Percentiles rank a stretch among this genome's conserved stretches.
phyloP scores from a whole-genome alignment of 1,284 basidiomycete genomes.

The Irpex sp. region DNA sequence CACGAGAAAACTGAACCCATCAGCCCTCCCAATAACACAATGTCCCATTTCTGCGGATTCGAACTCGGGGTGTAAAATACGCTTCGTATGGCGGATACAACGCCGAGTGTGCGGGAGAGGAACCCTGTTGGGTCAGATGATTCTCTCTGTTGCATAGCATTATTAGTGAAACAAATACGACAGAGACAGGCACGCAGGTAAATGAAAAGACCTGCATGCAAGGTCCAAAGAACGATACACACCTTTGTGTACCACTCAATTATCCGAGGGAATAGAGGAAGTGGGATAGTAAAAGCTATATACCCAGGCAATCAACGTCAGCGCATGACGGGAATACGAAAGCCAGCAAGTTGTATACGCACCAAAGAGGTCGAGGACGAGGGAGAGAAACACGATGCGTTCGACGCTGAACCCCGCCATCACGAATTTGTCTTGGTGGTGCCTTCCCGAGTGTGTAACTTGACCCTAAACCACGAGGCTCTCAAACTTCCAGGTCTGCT shows the following conservation, averaged over 20 bases:
- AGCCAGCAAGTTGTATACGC: constrained; percentile 19
- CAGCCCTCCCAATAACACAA: constrained; percentile 82
- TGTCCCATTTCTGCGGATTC: constrained; percentile 73
- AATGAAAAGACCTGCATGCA: background rate
- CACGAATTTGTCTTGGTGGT: background rate
- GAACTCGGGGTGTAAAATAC: constrained; percentile 55
- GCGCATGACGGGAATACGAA: background rate
- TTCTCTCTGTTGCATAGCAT: constrained; percentile 44
- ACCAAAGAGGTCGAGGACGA: constrained; percentile 84
- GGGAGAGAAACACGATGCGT: constrained; percentile 76
- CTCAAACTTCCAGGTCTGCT: too few relatives aligned
- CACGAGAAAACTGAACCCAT: constrained; percentile 91
- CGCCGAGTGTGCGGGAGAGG: constrained; percentile 61
- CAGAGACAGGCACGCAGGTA: background rate
- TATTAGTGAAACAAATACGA: too few relatives aligned
- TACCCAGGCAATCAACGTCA: constrained; percentile 1
- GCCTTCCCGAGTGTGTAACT: background rate
- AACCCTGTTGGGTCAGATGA: constrained; percentile 65
- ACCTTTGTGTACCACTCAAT: constrained; percentile 87
- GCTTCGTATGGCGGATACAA: constrained; percentile 61
- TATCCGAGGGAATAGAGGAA: constrained; percentile 85
- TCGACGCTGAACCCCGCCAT: constrained; percentile 44
- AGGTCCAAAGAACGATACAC: constrained; percentile 20
- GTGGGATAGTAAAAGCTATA: constrained; percentile 88
- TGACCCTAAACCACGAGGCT: background rate